Evolutionary conservation across 2,329 filamentous ascomycete species (phyloP).

Genomic region (Pseudogymnoascus sp.): DNA sequence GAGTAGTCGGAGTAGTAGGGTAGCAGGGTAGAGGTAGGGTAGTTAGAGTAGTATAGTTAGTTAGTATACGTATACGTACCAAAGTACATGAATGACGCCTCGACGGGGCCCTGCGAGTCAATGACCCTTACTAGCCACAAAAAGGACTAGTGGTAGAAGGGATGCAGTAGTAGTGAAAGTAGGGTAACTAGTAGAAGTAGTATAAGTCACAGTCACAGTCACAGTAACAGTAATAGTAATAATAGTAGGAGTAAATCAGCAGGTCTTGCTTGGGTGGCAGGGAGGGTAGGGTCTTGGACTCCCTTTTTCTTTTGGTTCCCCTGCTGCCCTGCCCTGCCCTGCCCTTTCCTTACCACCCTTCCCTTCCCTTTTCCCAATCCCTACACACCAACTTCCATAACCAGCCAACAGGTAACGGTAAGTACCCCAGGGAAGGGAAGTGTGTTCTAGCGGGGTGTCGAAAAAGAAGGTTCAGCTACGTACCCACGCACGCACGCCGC

Average conservation of each 20-base stretch:
- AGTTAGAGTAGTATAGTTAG: background rate
- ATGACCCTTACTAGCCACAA: background rate
- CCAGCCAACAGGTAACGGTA: no score
- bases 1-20: background rate
- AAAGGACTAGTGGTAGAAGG: no score
- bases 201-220: no score
- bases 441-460: background rate
- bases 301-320: background rate
- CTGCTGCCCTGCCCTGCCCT: background rate
- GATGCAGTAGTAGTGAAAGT: no score
- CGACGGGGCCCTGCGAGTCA: background rate
- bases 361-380: no score
- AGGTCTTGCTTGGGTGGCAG: no score
- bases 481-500: background rate
- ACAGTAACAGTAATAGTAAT: no score
- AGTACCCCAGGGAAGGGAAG: background rate
- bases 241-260: no score
- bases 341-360: no score
- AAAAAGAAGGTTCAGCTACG: background rate
- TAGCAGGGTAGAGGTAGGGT: no score
- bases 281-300: background rate
- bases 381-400: no score
- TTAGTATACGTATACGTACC: background rate
- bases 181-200: no score
- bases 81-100: background rate